Percentiles rank a stretch among this genome's conserved stretches.
Conservation (phyloP, 1,139 yeast genomes). For the Hyphopichia fennica region DNA sequence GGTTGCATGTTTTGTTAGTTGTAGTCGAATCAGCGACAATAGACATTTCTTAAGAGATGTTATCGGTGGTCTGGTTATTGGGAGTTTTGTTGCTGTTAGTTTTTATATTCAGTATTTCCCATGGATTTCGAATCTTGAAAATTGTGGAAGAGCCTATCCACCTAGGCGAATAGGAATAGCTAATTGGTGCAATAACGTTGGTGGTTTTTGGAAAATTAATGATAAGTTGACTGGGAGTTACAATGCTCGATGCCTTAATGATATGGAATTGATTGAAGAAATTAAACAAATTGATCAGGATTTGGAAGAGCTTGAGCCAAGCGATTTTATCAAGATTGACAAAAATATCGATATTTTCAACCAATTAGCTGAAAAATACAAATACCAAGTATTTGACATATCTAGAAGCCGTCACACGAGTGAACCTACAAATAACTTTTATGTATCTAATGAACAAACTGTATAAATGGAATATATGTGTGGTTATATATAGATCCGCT, state of each 20-base stretch:
- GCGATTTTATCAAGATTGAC: constrained; percentile 1
- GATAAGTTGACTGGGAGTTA: constrained; percentile 21
- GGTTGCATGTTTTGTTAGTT: constrained; percentile 37
- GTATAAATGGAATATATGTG: not conserved
- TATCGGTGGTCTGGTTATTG: constrained; percentile 41
- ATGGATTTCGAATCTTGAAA: constrained; percentile 25
- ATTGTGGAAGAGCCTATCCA: constrained; percentile 43
- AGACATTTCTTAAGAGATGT: constrained; percentile 48
- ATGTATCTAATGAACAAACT: not conserved
- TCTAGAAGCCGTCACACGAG: not conserved
- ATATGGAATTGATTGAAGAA: not conserved
- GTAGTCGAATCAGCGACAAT: constrained; percentile 50
- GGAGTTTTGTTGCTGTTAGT: constrained; percentile 29
- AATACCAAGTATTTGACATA: not conserved
- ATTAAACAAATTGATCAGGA: not conserved
- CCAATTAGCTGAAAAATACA: constrained; percentile 4
- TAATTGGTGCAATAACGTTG: constrained; percentile 21
- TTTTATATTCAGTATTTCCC: constrained; percentile 47
- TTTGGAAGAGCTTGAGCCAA: not conserved
- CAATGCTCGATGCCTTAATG: constrained; percentile 16
- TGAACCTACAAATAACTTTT: not conserved
- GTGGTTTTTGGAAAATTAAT: constrained; percentile 37
- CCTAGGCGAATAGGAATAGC: constrained; percentile 43
- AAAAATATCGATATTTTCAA: constrained; percentile 8
- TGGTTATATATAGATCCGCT: too few species aligned